phyloP scores from a whole-genome alignment of 2,329 filamentous ascomycete species.

The Clarireedia monteithiana region DNA sequence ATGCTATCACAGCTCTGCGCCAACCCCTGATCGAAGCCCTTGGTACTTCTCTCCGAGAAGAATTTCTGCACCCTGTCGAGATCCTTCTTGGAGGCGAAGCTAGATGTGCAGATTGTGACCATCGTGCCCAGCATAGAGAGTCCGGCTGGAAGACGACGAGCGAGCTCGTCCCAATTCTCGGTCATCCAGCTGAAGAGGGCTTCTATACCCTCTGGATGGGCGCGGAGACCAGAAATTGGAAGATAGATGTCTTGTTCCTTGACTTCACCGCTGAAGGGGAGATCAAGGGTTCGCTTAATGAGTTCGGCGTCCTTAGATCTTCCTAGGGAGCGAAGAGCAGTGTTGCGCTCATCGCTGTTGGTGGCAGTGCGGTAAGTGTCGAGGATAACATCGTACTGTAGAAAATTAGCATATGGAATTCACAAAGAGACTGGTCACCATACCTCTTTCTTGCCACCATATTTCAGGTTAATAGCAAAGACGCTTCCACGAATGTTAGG shows the following conservation, averaged over 20 bases:
- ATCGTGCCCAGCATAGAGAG: conserved; percentile 80
- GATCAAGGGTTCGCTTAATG: conserved; percentile 69
- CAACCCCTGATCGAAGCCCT: conserved; percentile 78
- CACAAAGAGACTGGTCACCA: conserved; percentile 19
- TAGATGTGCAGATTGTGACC: conserved; percentile 72
- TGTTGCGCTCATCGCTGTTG: conserved; percentile 85
- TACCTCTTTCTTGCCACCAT: conserved; percentile 78
- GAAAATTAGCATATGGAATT: conserved; percentile 11
- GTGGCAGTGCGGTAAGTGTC: conserved; percentile 67
- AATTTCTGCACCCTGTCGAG: conserved; percentile 69
- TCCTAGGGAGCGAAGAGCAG: conserved; percentile 75
- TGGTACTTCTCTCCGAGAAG: conserved; percentile 75
- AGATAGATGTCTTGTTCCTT: conserved; percentile 95
- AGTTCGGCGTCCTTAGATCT: conserved; percentile 70
- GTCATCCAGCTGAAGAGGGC: conserved; percentile 79
- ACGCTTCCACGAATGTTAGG: conserved; percentile 86
- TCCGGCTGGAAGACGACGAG: conserved; percentile 75
- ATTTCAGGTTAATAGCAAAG: conserved; percentile 74
- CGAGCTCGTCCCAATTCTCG: conserved; percentile 79
- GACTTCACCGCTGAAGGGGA: conserved; percentile 72
- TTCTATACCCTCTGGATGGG: conserved; percentile 68
- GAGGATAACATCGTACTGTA: conserved; percentile 66
- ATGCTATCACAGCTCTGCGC: conserved; percentile 86
- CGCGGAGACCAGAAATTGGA: conserved; percentile 70
- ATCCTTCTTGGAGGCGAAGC: conserved; percentile 72